phyloP scores from a whole-genome alignment of 345 rosid genomes.

The Eucalyptus coolabah region DNA sequence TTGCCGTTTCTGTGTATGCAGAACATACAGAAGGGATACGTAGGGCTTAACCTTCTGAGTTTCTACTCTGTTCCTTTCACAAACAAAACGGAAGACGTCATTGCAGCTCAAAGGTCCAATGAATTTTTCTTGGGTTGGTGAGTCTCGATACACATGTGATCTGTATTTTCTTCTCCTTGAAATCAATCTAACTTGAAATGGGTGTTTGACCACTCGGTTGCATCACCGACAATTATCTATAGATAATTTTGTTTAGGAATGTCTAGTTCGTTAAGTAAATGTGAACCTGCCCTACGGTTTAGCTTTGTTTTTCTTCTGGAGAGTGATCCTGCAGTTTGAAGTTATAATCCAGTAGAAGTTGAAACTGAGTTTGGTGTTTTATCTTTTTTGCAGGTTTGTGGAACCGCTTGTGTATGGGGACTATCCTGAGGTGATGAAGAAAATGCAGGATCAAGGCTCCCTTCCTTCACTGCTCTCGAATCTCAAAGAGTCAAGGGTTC shows the following conservation, averaged over 20 bases:
- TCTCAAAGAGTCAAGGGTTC: constrained; percentile 52
- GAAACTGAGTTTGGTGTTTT: background rate
- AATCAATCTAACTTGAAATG: background rate
- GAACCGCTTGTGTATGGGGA: constrained; percentile 66
- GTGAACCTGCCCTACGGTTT: background rate
- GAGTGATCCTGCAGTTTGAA: background rate
- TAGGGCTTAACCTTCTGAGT: constrained; percentile 18
- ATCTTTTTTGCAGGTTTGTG: constrained; percentile 24
- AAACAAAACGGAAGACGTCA: constrained; percentile 14
- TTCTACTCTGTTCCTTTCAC: constrained; percentile 9
- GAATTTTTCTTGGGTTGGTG: constrained; percentile 31
- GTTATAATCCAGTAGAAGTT: background rate
- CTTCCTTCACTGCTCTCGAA: constrained; percentile 39
- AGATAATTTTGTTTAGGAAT: background rate
- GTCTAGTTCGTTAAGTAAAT: background rate
- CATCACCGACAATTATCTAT: background rate
- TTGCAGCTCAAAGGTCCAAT: constrained; percentile 22
- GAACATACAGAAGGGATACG: constrained; percentile 19
- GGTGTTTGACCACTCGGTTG: background rate
- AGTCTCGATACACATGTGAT: background rate
- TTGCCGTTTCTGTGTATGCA: background rate
- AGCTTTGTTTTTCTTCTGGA: background rate
- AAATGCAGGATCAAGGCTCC: constrained; percentile 52
- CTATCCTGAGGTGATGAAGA: constrained; percentile 59
- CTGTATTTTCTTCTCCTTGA: background rate